Percentiles rank a stretch among this genome's conserved stretches.
These are phyloP conservation scores for Ceratobasidium sp. DNA, from an alignment of 1,284 basidiomycete species.

Conservation along the genomic window DNA sequence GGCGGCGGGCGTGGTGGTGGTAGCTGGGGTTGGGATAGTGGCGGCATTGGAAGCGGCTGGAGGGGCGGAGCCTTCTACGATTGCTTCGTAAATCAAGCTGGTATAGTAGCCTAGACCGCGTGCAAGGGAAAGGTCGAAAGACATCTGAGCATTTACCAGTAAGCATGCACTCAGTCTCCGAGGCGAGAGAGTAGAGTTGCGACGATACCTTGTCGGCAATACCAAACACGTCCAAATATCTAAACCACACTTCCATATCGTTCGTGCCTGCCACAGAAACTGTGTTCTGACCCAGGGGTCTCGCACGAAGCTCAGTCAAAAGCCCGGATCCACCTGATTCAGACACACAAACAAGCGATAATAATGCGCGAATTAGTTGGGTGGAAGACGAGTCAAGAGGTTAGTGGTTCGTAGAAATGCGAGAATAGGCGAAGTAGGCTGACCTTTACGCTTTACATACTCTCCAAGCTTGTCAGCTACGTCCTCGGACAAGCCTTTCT, in stretches of 20 bases:
- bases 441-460: constrained; percentile 96
- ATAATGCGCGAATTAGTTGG: background rate
- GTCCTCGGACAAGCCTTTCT: constrained; percentile 89
- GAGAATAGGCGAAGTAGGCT: constrained; percentile 41
- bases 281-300: constrained; percentile 75
- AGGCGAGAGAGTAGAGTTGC: background rate
- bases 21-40: constrained; percentile 63
- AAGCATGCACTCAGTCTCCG: constrained; percentile 42
- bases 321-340: constrained; percentile 66
- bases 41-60: constrained; percentile 73
- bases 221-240: constrained; percentile 82
- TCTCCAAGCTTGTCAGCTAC: constrained; percentile 96
- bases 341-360: too few species aligned
- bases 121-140: constrained; percentile 96
- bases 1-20: constrained; percentile 62
- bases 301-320: constrained; percentile 83
- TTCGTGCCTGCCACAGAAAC: constrained; percentile 86
- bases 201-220: constrained; percentile 47
- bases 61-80: constrained; percentile 93
- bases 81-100: constrained; percentile 98
- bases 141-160: constrained; percentile 70
- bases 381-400: background rate
- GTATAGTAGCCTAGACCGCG: constrained; percentile 99
- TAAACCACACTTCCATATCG: constrained; percentile 94
- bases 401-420: too few species aligned